A percentile compares a stretch with the other conserved stretches of the same genome.
Conservation (phyloP, 2,329 filamentous ascomycete genomes). For the Zymoseptoria tritici region DNA sequence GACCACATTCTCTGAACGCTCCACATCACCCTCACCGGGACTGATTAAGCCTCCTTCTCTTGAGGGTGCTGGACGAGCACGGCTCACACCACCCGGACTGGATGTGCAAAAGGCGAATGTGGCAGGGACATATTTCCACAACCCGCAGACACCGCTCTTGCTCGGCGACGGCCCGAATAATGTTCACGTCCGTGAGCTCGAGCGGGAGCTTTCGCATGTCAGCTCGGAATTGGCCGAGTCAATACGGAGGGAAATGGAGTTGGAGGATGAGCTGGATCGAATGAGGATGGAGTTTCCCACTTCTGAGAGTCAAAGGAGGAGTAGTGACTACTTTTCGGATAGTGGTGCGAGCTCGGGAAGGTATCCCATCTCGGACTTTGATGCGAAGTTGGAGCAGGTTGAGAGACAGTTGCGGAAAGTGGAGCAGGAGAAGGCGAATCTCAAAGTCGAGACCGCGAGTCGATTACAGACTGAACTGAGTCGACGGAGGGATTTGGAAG, state of each 20-base stretch:
- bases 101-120: constrained; percentile 48
- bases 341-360: constrained; percentile 82
- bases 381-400: constrained; percentile 59
- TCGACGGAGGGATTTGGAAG: constrained; percentile 67
- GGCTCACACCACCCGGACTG: constrained; percentile 40
- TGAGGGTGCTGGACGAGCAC: constrained; percentile 26
- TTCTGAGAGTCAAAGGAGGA: constrained; percentile 59
- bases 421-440: constrained; percentile 83
- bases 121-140: constrained; percentile 37
- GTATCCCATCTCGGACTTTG: constrained; percentile 56
- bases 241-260: constrained; percentile 89
- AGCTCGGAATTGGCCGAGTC: constrained; percentile 87
- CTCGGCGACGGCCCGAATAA: constrained; percentile 35
- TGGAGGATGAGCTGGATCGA: constrained; percentile 87
- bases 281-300: constrained; percentile 66
- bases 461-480: constrained; percentile 83
- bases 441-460: constrained; percentile 75
- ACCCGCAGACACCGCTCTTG: constrained; percentile 40
- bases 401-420: constrained; percentile 74
- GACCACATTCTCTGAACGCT: constrained; percentile 56
- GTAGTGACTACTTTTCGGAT: constrained; percentile 97
- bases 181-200: constrained; percentile 73
- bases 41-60: constrained; percentile 24
- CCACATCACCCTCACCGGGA: constrained; percentile 51
- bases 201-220: constrained; percentile 89